These are phyloP conservation scores for Globisporangium yorkense DNA, from an alignment of 352 stramenopile species.

Conservation along the genomic window DNA sequence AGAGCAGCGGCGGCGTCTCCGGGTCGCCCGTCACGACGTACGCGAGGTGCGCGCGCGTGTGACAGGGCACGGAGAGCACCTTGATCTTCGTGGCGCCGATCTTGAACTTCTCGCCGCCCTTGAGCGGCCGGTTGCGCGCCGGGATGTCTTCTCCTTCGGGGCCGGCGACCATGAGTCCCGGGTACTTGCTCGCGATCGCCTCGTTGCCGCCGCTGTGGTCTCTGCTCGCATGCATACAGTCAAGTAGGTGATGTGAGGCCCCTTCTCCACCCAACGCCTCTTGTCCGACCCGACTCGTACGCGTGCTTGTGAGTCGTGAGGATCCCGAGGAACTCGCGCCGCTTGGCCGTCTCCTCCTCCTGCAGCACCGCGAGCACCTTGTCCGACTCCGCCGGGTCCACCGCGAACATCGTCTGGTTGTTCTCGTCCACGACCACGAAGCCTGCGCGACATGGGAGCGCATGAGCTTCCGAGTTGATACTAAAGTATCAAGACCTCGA, in stretches of 20 bases:
- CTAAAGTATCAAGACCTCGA: not conserved
- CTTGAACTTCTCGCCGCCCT: conserved; percentile 78
- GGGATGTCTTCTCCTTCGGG: conserved; percentile 74
- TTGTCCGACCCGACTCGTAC: conserved; percentile 24
- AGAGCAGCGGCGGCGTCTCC: conserved; percentile 71
- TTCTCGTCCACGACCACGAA: conserved; percentile 76
- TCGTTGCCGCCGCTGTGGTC: conserved; percentile 81
- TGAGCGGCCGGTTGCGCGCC: conserved; percentile 52
- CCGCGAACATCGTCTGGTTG: conserved; percentile 80
- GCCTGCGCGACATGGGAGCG: conserved; percentile 18
- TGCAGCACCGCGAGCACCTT: conserved; percentile 61
- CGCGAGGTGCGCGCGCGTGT: conserved; percentile 80
- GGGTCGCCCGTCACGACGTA: conserved; percentile 82
- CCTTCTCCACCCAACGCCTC: not conserved
- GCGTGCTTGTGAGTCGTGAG: conserved; percentile 93
- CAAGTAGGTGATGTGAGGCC: not conserved
- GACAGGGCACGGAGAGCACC: conserved; percentile 75
- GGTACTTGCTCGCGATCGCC: conserved; percentile 58
- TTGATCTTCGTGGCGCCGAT: conserved; percentile 69
- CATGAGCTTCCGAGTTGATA: not conserved
- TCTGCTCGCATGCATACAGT: conserved; percentile 15
- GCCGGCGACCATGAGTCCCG: conserved; percentile 56
- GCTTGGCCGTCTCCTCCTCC: conserved; percentile 57
- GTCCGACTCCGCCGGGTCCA: conserved; percentile 63
- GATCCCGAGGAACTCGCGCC: conserved; percentile 78